phyloP scores from a whole-genome alignment of 345 rosid genomes.

The Tarenaya hassleriana region DNA sequence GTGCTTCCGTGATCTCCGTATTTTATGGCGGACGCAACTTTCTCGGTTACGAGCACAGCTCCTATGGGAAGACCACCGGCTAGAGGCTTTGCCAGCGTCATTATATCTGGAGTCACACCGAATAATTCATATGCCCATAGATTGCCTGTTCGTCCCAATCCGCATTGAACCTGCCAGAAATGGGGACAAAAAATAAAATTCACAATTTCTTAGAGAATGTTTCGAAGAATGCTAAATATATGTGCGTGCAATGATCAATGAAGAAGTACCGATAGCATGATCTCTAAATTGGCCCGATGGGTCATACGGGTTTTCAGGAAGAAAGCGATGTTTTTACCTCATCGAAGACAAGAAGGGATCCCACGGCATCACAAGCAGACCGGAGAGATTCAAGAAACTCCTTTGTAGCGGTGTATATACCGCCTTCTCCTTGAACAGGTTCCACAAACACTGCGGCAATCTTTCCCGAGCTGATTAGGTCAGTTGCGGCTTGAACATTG shows the following conservation, averaged over 20 bases:
- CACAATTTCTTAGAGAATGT: too few species aligned
- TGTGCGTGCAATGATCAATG: too few species aligned
- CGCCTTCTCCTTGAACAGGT: conserved; percentile 98
- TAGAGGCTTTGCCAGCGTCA: conserved; percentile 96
- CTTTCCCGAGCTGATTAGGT: conserved; percentile 45
- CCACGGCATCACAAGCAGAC: conserved; percentile 67
- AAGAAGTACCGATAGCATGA: too few species aligned
- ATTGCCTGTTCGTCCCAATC: conserved; percentile 70
- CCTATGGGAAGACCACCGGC: conserved; percentile 95
- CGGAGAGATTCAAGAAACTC: conserved; percentile 71
- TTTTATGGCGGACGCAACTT: conserved; percentile 58
- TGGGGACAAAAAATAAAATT: too few species aligned
- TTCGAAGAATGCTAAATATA: too few species aligned
- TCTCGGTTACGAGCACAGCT: conserved; percentile 71
- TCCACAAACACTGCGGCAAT: conserved; percentile 91
- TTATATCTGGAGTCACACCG: conserved; percentile 64
- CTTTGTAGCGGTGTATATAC: conserved; percentile 67
- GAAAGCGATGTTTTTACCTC: conserved; percentile 45
- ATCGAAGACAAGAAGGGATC: conserved; percentile 80
- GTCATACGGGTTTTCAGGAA: too few species aligned
- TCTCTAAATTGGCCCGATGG: too few species aligned
- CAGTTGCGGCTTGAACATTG: conserved; percentile 50
- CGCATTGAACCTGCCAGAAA: conserved; percentile 64
- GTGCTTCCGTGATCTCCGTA: conserved; percentile 92
- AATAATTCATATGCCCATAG: conserved; percentile 80